phyloP scores from a whole-genome alignment of 371 early-diverging fungal genomes.

The Syncephalastrum monosporum region DNA sequence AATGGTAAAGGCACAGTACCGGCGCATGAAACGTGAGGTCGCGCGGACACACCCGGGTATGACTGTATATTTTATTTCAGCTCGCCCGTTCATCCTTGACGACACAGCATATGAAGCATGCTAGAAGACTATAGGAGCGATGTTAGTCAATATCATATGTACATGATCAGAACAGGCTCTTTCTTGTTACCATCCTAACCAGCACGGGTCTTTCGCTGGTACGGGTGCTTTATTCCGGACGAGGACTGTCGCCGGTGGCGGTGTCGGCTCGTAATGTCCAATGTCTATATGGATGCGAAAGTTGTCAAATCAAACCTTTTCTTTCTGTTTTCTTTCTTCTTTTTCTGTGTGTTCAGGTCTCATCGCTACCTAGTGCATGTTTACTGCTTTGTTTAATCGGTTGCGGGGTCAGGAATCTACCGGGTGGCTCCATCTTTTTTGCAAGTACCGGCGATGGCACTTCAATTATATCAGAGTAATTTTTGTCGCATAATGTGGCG shows the following conservation, averaged over 20 bases:
- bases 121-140: constrained; percentile 8
- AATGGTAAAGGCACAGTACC: neutral
- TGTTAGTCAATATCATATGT: neutral
- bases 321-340: no score
- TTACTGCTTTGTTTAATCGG: neutral
- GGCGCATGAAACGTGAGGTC: neutral
- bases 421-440: neutral
- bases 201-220: constrained; percentile 16
- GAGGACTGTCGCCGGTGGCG: constrained; percentile 15
- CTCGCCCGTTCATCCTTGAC: constrained; percentile 15
- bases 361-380: neutral
- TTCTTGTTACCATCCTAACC: constrained; percentile 17
- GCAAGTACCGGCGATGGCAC: no score
- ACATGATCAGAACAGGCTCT: neutral
- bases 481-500: no score
- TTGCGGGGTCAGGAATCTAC: constrained; percentile 3
- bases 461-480: no score
- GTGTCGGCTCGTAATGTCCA: constrained; percentile 16
- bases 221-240: constrained; percentile 11
- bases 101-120: constrained; percentile 17
- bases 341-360: no score
- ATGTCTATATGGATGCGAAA: neutral
- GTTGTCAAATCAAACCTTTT: no score
- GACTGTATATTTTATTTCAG: neutral
- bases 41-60: neutral